Conservation (phyloP, 139 green algal species). For the Volvox reticuliferus region DNA sequence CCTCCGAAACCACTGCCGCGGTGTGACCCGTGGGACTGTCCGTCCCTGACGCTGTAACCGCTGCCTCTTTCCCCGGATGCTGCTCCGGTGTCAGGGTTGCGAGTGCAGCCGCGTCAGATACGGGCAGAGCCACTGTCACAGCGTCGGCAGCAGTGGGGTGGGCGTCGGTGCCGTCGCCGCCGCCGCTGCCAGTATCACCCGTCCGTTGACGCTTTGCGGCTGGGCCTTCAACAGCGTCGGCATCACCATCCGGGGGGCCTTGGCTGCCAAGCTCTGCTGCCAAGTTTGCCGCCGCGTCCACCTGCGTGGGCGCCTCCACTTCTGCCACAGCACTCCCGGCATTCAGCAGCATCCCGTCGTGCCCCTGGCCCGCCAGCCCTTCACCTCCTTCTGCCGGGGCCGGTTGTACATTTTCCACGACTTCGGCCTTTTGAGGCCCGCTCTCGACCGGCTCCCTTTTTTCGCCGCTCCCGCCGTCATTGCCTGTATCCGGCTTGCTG, state of each 20-base stretch:
- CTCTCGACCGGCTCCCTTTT: not conserved
- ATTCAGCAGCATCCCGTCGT: not conserved
- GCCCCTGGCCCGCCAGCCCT: not conserved
- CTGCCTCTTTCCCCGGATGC: not conserved
- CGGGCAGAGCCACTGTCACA: not conserved
- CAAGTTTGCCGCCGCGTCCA: not conserved
- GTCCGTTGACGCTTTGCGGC: slow-evolving; percentile 23
- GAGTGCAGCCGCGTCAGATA: not conserved
- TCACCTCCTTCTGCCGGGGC: not conserved
- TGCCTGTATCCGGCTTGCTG: not conserved
- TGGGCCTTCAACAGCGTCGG: not conserved
- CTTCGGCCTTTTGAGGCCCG: not conserved
- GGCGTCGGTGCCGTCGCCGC: slow-evolving; percentile 29
- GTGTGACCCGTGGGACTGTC: not conserved
- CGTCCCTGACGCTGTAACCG: not conserved
- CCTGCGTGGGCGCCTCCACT: not conserved
- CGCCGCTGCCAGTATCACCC: not conserved
- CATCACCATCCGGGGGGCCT: not conserved
- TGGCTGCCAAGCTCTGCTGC: not conserved
- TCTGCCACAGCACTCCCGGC: not conserved
- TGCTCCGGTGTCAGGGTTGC: not conserved
- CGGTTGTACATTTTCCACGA: not conserved
- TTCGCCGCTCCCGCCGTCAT: not conserved
- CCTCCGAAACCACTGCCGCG: slow-evolving; percentile 34
- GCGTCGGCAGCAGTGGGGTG: not conserved